A percentile compares a stretch with the other conserved stretches of the same genome.
phyloP scores from a whole-genome alignment of 2,329 filamentous ascomycete genomes.

The Pseudopyricularia cyperi region DNA sequence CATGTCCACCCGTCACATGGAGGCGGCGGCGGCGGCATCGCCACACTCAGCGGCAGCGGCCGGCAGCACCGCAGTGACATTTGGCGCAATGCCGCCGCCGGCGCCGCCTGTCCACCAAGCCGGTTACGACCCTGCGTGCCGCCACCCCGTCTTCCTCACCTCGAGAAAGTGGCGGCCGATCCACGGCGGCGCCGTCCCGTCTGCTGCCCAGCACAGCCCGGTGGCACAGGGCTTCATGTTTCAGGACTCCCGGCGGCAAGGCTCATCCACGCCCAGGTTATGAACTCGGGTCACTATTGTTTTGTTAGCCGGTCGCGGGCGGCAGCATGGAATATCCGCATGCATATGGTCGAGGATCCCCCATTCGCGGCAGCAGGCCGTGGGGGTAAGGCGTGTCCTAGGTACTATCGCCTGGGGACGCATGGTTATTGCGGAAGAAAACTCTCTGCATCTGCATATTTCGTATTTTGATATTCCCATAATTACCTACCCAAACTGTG shows the following conservation, averaged over 20 bases:
- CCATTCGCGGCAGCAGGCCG: no score
- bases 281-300: no score
- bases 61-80: background rate
- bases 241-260: slow-evolving; percentile 25
- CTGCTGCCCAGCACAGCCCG: slow-evolving; percentile 23
- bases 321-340: no score
- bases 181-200: slow-evolving; percentile 8
- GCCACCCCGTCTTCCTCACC: slow-evolving; percentile 70
- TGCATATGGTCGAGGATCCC: no score
- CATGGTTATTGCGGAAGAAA: no score
- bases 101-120: slow-evolving; percentile 6
- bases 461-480: no score
- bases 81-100: slow-evolving; percentile 9
- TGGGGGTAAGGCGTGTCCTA: no score
- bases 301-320: no score
- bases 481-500: no score
- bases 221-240: slow-evolving; percentile 51
- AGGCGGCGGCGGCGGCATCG: background rate
- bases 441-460: no score
- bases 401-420: no score
- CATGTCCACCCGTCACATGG: background rate
- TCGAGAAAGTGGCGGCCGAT: slow-evolving; percentile 40
- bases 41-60: background rate
- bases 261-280: slow-evolving; percentile 19
- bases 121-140: slow-evolving; percentile 44